Percentiles rank a stretch among this genome's conserved stretches.
These are phyloP conservation scores for Ashbya aceris DNA, from an alignment of 1,139 yeast genomes.

Conservation along the genomic window DNA sequence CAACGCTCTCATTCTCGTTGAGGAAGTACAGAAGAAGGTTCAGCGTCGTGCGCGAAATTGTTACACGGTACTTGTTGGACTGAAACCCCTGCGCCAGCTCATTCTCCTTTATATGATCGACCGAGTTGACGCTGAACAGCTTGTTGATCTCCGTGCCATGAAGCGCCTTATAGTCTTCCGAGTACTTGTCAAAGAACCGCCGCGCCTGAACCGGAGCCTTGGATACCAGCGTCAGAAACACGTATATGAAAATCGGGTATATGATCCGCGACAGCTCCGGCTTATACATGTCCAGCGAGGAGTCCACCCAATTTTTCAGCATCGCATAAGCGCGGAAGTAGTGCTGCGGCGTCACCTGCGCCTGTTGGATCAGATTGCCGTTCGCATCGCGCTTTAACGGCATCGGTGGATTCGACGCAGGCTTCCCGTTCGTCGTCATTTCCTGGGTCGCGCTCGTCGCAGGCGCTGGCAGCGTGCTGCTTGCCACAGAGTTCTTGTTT, in stretches of 20 bases:
- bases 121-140: conserved; percentile 63
- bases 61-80: conserved; percentile 61
- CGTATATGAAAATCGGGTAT: conserved; percentile 85
- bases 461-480: conserved; percentile 25
- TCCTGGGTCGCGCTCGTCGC: conserved; percentile 11
- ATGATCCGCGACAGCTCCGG: conserved; percentile 77
- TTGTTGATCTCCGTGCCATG: conserved; percentile 73
- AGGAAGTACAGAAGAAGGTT: conserved; percentile 76
- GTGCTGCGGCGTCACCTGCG: conserved; percentile 50
- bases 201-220: conserved; percentile 59
- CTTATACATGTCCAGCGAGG: conserved; percentile 83
- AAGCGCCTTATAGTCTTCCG: conserved; percentile 60
- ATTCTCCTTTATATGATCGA: conserved; percentile 77
- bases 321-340: conserved; percentile 72
- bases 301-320: conserved; percentile 81
- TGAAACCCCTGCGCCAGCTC: conserved; percentile 70
- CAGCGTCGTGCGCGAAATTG: conserved; percentile 75
- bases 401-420: conserved; percentile 35
- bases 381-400: conserved; percentile 33
- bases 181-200: conserved; percentile 64
- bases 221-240: conserved; percentile 68
- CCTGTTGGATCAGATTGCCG: conserved; percentile 31
- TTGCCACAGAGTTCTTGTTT: conserved; percentile 27
- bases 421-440: conserved; percentile 13
- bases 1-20: conserved; percentile 86